Evolutionary conservation across 2,329 filamentous ascomycete genomes (phyloP).

Genomic region (Aspergillus sp.): DNA sequence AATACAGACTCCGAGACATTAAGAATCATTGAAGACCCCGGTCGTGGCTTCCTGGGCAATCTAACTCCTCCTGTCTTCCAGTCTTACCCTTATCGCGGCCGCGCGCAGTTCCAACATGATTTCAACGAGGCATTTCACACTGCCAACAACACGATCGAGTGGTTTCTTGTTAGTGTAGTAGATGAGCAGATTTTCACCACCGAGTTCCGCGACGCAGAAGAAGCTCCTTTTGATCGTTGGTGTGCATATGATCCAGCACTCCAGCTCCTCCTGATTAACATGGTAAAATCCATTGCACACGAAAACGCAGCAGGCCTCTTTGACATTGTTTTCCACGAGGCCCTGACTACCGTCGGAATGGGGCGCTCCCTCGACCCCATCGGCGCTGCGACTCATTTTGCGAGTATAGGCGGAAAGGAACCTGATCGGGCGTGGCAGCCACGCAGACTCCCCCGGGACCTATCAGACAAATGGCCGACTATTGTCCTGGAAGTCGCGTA

Average conservation of each 20-base stretch:
- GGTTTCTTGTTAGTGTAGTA: not conserved
- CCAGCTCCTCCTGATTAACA: conserved; percentile 1
- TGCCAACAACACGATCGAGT: not conserved
- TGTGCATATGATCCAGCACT: conserved; percentile 2
- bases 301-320: not conserved
- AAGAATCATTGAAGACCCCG: not conserved
- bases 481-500: conserved; percentile 7
- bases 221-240: conserved; percentile 2
- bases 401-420: conserved; percentile 5
- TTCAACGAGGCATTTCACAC: not conserved
- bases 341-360: not conserved
- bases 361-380: not conserved
- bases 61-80: conserved; percentile 1
- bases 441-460: not conserved
- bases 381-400: not conserved
- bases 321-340: not conserved
- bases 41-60: conserved; percentile 7
- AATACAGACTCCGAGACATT: not conserved
- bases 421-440: conserved; percentile 7
- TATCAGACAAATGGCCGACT: conserved; percentile 5
- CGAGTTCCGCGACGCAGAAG: not conserved
- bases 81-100: conserved; percentile 2
- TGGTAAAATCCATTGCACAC: not conserved
- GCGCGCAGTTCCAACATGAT: not conserved
- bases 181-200: not conserved